Evolutionary conservation across 108 stramenopile genomes (phyloP), one percentile per base, ranked within the genome.

Genomic region (Phaeodactylum tricornutum): DNA sequence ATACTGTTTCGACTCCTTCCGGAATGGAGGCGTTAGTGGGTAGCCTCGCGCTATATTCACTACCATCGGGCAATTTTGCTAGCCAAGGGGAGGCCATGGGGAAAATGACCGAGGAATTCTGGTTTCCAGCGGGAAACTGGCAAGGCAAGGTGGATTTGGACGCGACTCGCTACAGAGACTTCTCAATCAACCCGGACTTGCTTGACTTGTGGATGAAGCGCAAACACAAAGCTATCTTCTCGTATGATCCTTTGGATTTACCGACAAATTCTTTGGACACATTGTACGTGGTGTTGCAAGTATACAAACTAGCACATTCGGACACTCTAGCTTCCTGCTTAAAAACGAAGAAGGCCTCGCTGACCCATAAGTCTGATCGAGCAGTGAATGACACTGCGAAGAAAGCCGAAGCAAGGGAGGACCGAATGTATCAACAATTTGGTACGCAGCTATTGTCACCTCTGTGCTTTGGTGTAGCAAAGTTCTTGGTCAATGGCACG

Each of bases 101-200:
- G 23, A 91, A 91, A 48, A 58, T 79, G 26, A 84, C 75, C 40
- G 84, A 91, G 41, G 84, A 86, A 33, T 91, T 86, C 55, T 77
- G 67, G 45, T 91, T 86, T 56, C 84, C 84, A 1, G 81, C 82
- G 0, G 89, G 89, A 9, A 55, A 86, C 46, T 86, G 84, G 84
- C 28, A 26, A 11, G 64, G 50, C 14, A 66, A 41, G 35, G 42
- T 82, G 9, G 44, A 62, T 4, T 40, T 71, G 3, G 66, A 62
- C 26, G 46, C 40, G 15, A 42, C 31, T 5, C n/a, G n/a, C n/a
- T n/a, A n/a, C n/a, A n/a, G n/a, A n/a, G n/a, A n/a, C n/a, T n/a
- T n/a, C n/a, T n/a, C n/a, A n/a, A n/a, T n/a, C n/a, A n/a, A n/a
- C n/a, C n/a, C n/a, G n/a, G n/a, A n/a, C n/a, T 30, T 49, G 4